Conservation (phyloP, 148 eudicot genomes). For the Chenopodium quinoa region DNA sequence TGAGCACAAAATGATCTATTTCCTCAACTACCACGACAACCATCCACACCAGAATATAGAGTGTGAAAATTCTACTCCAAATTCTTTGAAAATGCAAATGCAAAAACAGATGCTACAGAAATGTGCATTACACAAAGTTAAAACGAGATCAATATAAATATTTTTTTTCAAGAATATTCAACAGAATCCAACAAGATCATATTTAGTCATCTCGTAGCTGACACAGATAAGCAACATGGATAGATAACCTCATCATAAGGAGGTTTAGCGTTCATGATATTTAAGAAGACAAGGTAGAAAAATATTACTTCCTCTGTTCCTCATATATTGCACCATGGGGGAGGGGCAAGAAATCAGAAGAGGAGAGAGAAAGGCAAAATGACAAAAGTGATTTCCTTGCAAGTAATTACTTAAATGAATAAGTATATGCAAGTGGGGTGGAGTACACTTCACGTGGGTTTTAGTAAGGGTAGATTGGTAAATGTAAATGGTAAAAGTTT, state of each 20-base stretch:
- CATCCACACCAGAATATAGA: neutral
- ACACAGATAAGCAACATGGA: neutral
- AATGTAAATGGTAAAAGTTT: too few relatives aligned
- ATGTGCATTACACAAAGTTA: neutral
- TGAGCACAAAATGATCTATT: neutral
- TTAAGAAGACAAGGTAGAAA: neutral
- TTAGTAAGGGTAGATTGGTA: too few relatives aligned
- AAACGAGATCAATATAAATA: neutral
- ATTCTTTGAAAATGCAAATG: neutral
- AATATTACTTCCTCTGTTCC: neutral
- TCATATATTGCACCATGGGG: too few relatives aligned
- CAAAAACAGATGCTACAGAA: neutral
- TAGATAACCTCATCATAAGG: neutral
- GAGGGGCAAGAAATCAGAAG: too few relatives aligned
- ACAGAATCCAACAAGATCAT: neutral
- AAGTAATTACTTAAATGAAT: too few relatives aligned
- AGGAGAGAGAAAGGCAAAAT: too few relatives aligned
- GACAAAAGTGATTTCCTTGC: too few relatives aligned
- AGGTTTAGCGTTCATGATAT: neutral
- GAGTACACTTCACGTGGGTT: too few relatives aligned
- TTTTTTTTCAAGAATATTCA: neutral
- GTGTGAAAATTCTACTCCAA: neutral
- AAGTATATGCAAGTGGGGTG: too few relatives aligned
- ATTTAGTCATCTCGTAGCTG: neutral
- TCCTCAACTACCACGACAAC: neutral